Evolutionary conservation across 169 alveolate genomes (phyloP).

Genomic region (Plasmodium coatneyi): DNA sequence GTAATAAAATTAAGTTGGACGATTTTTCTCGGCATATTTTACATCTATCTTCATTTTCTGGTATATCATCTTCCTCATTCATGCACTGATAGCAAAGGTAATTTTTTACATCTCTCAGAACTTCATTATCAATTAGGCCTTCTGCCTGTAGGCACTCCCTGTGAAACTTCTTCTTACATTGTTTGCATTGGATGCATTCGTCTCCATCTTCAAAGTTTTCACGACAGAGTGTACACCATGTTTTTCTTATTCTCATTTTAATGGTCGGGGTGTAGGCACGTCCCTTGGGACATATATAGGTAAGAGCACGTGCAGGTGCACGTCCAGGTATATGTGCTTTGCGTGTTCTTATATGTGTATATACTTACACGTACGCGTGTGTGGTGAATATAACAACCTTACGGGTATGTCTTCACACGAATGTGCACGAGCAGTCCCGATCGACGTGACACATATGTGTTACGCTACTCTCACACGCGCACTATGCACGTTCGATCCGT

Average conservation of each 20-base stretch:
- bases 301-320: background rate
- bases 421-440: background rate
- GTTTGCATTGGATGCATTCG: constrained; percentile 80
- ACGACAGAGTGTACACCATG: constrained; percentile 87
- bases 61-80: constrained; percentile 82
- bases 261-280: background rate
- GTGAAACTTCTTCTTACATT: constrained; percentile 83
- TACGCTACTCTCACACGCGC: background rate
- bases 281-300: background rate
- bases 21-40: constrained; percentile 87
- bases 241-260: constrained; percentile 84
- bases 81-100: constrained; percentile 85
- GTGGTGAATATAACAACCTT: background rate
- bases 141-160: constrained; percentile 85
- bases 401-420: background rate
- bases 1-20: constrained; percentile 83
- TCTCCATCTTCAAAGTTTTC: constrained; percentile 85
- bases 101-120: constrained; percentile 78
- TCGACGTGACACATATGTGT: background rate
- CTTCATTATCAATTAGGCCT: constrained; percentile 71
- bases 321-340: background rate
- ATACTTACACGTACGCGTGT: background rate
- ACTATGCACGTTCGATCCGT: background rate
- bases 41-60: constrained; percentile 89
- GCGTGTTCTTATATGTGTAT: background rate